A percentile compares a stretch with the other conserved stretches of the same genome.
Evolutionary conservation across 1,284 basidiomycete species (phyloP).

Genomic region (Apiotrichum gamsii): DNA sequence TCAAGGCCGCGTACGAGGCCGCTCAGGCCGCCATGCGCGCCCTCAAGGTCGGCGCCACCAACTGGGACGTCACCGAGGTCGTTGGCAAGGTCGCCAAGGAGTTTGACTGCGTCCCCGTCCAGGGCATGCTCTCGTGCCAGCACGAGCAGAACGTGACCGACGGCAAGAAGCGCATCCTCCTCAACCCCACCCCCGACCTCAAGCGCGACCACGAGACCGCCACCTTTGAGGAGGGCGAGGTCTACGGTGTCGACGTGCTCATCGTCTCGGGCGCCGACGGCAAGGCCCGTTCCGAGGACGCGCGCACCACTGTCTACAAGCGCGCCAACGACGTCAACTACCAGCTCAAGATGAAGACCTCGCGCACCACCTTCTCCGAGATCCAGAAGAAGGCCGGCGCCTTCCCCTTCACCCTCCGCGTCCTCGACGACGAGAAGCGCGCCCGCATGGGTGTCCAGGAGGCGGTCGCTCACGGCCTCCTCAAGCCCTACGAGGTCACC

Average conservation of each 20-base stretch:
- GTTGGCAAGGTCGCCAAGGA: slow-evolving; percentile 66
- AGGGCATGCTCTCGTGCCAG: slow-evolving; percentile 58
- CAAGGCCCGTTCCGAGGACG: slow-evolving; percentile 77
- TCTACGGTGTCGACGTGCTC: slow-evolving; percentile 91
- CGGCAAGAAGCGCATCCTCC: slow-evolving; percentile 90
- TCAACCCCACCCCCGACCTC: slow-evolving; percentile 78
- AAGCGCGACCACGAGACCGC: slow-evolving; percentile 75
- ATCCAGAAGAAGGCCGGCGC: slow-evolving; percentile 95
- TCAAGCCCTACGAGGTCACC: slow-evolving; percentile 47
- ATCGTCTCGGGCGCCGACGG: slow-evolving; percentile 82
- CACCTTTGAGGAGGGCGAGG: slow-evolving; percentile 87
- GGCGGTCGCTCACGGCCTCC: slow-evolving; percentile 74
- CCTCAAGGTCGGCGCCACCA: slow-evolving; percentile 84
- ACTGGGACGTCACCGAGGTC: slow-evolving; percentile 87
- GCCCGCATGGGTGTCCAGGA: slow-evolving; percentile 93
- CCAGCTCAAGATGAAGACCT: slow-evolving; percentile 96
- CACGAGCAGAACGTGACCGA: slow-evolving; percentile 91
- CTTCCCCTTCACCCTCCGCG: slow-evolving; percentile 95
- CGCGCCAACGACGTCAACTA: slow-evolving; percentile 81
- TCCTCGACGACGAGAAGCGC: slow-evolving; percentile 89
- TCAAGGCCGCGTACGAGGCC: slow-evolving; percentile 89
- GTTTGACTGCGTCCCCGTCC: slow-evolving; percentile 80
- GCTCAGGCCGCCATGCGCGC: slow-evolving; percentile 84
- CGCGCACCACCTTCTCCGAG: slow-evolving; percentile 88
- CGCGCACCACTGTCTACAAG: slow-evolving; percentile 89